Evolutionary conservation across 305 asterid species (phyloP).

Genomic region (Fraxinus xanthoxyloides): DNA sequence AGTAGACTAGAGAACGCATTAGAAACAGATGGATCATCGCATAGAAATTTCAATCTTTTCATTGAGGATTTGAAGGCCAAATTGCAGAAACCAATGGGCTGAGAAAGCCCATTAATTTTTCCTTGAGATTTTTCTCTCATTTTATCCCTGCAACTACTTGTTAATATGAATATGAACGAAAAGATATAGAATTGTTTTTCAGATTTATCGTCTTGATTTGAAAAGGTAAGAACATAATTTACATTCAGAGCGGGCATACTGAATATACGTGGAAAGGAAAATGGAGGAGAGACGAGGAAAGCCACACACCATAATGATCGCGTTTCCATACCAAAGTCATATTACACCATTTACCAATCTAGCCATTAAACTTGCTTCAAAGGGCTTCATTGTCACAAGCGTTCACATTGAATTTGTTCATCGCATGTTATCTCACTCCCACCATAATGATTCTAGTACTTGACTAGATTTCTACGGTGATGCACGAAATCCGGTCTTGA

Average conservation of each 20-base stretch:
- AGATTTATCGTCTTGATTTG: neutral
- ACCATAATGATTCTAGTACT: neutral
- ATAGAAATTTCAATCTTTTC: slow-evolving; percentile 40
- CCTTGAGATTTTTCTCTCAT: neutral
- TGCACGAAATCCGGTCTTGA: slow-evolving; percentile 41
- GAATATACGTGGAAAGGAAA: neutral
- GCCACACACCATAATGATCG: slow-evolving; percentile 39
- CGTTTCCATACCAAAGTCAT: slow-evolving; percentile 42
- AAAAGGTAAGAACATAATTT: neutral
- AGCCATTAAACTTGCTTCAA: slow-evolving; percentile 36
- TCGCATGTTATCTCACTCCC: slow-evolving; percentile 41
- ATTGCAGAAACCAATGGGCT: slow-evolving; percentile 11
- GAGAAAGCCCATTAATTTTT: neutral
- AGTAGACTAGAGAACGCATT: slow-evolving; percentile 48
- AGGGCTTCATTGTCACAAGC: slow-evolving; percentile 36
- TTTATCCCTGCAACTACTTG: neutral
- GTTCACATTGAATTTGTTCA: slow-evolving; percentile 49
- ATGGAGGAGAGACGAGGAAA: slow-evolving; percentile 10
- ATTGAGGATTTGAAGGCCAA: slow-evolving; percentile 47
- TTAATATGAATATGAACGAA: neutral
- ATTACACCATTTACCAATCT: slow-evolving; percentile 37
- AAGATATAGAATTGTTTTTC: no score
- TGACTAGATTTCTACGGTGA: slow-evolving; percentile 21
- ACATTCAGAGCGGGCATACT: neutral
- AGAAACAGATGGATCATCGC: slow-evolving; percentile 55